Evolutionary conservation across 2,329 filamentous ascomycete species (phyloP), one percentile per base, ranked within the genome.

Genomic region (Microdochium trichocladiopsis): DNA sequence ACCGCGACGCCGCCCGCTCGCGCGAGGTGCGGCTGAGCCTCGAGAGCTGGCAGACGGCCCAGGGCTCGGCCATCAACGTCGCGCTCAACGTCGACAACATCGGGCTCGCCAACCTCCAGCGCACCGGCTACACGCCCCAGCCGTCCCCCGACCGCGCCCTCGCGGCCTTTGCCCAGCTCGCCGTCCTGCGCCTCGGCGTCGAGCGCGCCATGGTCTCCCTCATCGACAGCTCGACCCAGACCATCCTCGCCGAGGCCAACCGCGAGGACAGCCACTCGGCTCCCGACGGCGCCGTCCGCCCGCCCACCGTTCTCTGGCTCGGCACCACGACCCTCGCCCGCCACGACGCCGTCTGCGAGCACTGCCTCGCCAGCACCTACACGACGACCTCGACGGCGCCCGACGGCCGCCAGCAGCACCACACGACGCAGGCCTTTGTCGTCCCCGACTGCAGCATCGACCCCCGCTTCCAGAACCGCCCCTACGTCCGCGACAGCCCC

Each of bases 211-310:
- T 80, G 64, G 70, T 80, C 22, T 75, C 75, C 49, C 63, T 80
- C 18, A 72, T 78, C 50, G 74, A 75, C 54, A 61, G 63, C 4
- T 63, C 66, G 2, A 68, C 65, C 11, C 75, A 80, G 62, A 78
- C 74, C 52, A 71, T 80, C 49, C 68, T 81, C 43, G 76, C 76
- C 36, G 77, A 80, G 57, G 72, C 73, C 9, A 79, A 77, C 1
- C 69, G 18, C 12, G 12, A 21, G 16, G 41, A 68, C 47, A 73
- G 70, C 1, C 56, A 77, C 3, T 71, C 72, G 4, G 61, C 76
- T 6, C 65, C 67, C 22, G 59, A 63, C 2, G 66, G 67, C 14
- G 5, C 33, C 33, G 56, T 16, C 55, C 61, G 4, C 55, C 61
- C 48, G 61, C 21, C 36, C 16, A n/a, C 67, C 52, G 63, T 63